Conservation (phyloP, 2,329 filamentous ascomycete species). For the Fusarium vanettenii region DNA sequence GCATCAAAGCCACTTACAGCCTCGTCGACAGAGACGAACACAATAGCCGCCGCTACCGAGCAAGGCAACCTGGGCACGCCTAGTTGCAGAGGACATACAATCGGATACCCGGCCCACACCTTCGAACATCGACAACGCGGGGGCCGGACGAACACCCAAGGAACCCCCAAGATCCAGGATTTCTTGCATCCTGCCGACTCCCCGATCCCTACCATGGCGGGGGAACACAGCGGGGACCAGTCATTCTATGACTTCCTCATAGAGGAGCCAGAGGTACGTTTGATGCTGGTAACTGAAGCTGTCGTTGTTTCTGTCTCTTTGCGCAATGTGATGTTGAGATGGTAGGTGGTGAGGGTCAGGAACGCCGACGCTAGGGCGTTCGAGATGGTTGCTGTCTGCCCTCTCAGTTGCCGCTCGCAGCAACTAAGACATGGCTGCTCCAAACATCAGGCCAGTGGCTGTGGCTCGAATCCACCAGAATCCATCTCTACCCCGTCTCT, state of each 20-base stretch:
- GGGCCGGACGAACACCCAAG: constrained; percentile 23
- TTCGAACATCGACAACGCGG: constrained; percentile 12
- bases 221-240: constrained; percentile 37
- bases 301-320: constrained; percentile 18
- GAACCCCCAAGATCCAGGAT: constrained; percentile 13
- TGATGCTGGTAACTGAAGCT: neutral
- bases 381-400: constrained; percentile 11
- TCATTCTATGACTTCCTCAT: constrained; percentile 47
- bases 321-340: constrained; percentile 19
- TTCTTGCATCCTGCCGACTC: constrained; percentile 14
- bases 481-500: constrained; percentile 9
- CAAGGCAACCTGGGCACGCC: constrained; percentile 16
- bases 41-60: constrained; percentile 10
- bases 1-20: constrained; percentile 1
- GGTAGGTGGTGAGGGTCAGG: constrained; percentile 3
- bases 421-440: constrained; percentile 37
- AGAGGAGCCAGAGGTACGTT: constrained; percentile 44
- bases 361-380: neutral
- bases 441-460: constrained; percentile 42
- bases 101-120: constrained; percentile 18
- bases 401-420: constrained; percentile 9
- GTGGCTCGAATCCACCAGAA: constrained; percentile 33
- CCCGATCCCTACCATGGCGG: constrained; percentile 38
- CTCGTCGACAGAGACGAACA: constrained; percentile 1
- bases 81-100: constrained; percentile 16